These are phyloP conservation scores for Phytophthora melonis DNA, from an alignment of 352 stramenopile species.

Conservation along the genomic window DNA sequence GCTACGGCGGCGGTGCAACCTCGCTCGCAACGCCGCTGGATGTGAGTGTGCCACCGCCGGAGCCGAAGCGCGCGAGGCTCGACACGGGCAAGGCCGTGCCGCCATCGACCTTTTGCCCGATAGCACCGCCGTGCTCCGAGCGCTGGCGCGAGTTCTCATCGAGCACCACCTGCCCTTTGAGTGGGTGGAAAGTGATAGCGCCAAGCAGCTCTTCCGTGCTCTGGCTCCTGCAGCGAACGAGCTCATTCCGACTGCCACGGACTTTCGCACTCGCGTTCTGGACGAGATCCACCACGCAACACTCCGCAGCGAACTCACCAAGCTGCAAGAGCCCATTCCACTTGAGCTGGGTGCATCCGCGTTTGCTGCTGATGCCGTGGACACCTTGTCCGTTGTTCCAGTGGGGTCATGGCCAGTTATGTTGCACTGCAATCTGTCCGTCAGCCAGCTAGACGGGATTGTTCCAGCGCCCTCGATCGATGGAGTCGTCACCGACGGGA, in stretches of 20 bases:
- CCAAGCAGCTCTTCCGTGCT: conserved; percentile 56
- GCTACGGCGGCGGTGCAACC: background rate
- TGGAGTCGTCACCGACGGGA: conserved; percentile 51
- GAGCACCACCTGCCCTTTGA: conserved; percentile 74
- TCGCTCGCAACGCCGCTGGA: background rate
- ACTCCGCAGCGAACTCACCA: conserved; percentile 44
- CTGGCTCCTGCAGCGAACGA: conserved; percentile 29
- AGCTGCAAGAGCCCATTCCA: conserved; percentile 50
- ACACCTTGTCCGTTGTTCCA: conserved; percentile 17
- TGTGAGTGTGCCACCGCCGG: conserved; percentile 16
- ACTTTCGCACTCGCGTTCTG: conserved; percentile 55
- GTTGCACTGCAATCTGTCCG: conserved; percentile 45
- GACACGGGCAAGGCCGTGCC: conserved; percentile 2
- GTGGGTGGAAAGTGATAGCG: conserved; percentile 64
- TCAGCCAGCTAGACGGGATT: conserved; percentile 7
- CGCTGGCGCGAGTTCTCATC: conserved; percentile 68
- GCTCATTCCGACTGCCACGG: conserved; percentile 40
- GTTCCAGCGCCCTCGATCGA: conserved; percentile 38
- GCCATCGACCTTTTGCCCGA: conserved; percentile 15
- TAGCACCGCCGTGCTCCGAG: conserved; percentile 32
- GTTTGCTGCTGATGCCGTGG: conserved; percentile 13
- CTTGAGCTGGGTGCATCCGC: conserved; percentile 15
- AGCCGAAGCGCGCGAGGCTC: conserved; percentile 33
- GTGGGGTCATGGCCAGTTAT: conserved; percentile 40
- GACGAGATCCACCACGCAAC: conserved; percentile 47